Base-by-base conservation (phyloP, 805 yeast species). In the Komagataella kurtzmanii region DNA sequence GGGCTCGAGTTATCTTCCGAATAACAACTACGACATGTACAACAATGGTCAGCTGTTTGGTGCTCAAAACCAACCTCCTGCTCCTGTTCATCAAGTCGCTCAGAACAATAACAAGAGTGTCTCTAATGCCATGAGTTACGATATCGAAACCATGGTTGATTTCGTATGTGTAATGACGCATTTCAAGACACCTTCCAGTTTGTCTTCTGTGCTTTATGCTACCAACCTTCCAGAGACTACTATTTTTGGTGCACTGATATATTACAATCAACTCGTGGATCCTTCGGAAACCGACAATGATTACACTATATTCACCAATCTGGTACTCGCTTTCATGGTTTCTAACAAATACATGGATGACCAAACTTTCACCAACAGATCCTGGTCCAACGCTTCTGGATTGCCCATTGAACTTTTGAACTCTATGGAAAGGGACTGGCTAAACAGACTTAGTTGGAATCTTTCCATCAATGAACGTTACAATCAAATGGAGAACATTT, bases 351-450 rank as follows among this genome's bases (percentile, higher is more conserved):
- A 88, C 65, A 88, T 90, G 64, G 98, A 91, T 68, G 99, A 91
- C 70, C 89, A 91, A 69, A 91, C 97, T 24, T 91, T 91, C 64
- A 88, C 96, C 54, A 91, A 91, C 69, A 83, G 81, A 61, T 88
- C 97, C 6, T 91, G 99, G 99, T 79, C 88, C 46, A 89, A 88
- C 55, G 98, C 97, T n/a, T 86, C 97, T 4, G 95, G 95, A 17
- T 75, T 91, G 55, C 67, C 78, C 6, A 72, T 87, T 49, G 61
- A 61, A 2, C 66, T 75, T 43, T 74, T 91, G 55, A 88, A 90
- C 60, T 60, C 63, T 17, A 69, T 79, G 54, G 99, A 91, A 70
- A 77, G 76, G 51, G 71, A 69, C 47, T 91, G 70, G 70, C 54
- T 66, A 12, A 44, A 48, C 17, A 54, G 52, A 14, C 58, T 67